Percentiles rank a stretch among this genome's conserved stretches.
Evolutionary conservation across 768 basidiomycete species (phyloP).

Genomic region (Amanita fuliginea): DNA sequence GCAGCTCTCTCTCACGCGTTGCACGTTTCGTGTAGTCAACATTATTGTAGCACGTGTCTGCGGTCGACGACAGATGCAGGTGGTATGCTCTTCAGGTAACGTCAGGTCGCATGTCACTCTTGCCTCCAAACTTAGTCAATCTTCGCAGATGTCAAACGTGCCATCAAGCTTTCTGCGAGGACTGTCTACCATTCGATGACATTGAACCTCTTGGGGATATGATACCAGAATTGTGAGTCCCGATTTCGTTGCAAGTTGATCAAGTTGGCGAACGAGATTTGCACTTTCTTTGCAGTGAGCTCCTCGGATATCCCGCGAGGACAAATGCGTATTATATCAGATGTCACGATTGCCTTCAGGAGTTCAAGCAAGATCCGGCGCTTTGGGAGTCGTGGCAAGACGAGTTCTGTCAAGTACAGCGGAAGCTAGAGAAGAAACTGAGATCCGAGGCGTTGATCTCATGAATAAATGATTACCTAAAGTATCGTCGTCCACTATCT

Average conservation of each 20-base stretch:
- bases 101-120: background rate
- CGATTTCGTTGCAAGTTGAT: background rate
- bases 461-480: too few species aligned
- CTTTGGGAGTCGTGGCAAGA: constrained; percentile 32
- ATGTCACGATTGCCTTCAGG: constrained; percentile 36
- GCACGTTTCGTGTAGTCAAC: constrained; percentile 33
- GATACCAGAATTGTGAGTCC: constrained; percentile 46
- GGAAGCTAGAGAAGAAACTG: constrained; percentile 15
- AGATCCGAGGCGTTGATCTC: too few species aligned
- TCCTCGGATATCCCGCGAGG: constrained; percentile 27
- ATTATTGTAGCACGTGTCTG: constrained; percentile 33
- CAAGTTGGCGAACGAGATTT: background rate
- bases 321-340: constrained; percentile 34
- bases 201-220: constrained; percentile 41
- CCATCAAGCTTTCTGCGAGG: constrained; percentile 48
- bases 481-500: too few species aligned
- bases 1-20: constrained; percentile 5
- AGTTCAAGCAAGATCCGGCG: constrained; percentile 22
- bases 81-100: constrained; percentile 48
- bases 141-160: constrained; percentile 44
- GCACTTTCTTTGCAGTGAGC: constrained; percentile 17
- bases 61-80: constrained; percentile 36
- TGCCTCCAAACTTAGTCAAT: background rate
- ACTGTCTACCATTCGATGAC: constrained; percentile 41
- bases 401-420: constrained; percentile 27